These are phyloP conservation scores for Annona squamosa DNA, from an alignment of 164 flowering plant species.

Conservation along the genomic window DNA sequence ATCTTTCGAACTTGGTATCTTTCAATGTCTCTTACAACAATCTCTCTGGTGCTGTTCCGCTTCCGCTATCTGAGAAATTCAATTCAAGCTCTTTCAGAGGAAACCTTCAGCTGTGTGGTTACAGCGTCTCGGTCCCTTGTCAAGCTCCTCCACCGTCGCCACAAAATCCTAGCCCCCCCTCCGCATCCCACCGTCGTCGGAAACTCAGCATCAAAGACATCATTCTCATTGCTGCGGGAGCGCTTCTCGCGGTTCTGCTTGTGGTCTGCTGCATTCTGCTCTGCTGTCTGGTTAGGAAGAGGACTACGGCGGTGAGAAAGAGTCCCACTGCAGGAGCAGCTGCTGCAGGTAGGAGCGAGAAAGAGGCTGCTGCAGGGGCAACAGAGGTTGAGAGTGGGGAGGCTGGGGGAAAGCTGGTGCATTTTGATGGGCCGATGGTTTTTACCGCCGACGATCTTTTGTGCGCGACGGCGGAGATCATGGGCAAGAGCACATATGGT, in stretches of 20 bases:
- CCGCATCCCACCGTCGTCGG: conserved; percentile 21
- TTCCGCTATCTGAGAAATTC: conserved; percentile 50
- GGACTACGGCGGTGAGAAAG: conserved; percentile 27
- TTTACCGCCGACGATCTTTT: conserved; percentile 91
- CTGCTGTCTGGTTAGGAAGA: conserved; percentile 61
- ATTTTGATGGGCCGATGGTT: conserved; percentile 82
- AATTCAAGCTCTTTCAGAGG: conserved; percentile 80
- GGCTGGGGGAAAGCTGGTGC: conserved; percentile 86
- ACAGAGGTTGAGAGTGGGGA: conserved; percentile 59
- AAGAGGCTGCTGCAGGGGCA: conserved; percentile 27
- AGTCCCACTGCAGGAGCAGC: conserved; percentile 19
- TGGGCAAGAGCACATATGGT: conserved; percentile 94
- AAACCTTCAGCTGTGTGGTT: conserved; percentile 86
- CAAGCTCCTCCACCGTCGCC: conserved; percentile 38
- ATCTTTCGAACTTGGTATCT: conserved; percentile 40
- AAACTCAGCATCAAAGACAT: conserved; percentile 62
- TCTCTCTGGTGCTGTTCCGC: conserved; percentile 79
- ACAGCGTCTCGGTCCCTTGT: conserved; percentile 52
- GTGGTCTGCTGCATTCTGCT: conserved; percentile 57
- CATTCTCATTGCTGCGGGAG: conserved; percentile 70
- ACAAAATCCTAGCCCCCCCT: conserved; percentile 19
- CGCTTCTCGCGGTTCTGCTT: conserved; percentile 46
- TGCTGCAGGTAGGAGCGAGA: conserved; percentile 27
- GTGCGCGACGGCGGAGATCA: conserved; percentile 95
- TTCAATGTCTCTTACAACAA: conserved; percentile 85